Evolutionary conservation across 2,329 filamentous ascomycete species (phyloP).

Genomic region (Colletotrichum sp.): DNA sequence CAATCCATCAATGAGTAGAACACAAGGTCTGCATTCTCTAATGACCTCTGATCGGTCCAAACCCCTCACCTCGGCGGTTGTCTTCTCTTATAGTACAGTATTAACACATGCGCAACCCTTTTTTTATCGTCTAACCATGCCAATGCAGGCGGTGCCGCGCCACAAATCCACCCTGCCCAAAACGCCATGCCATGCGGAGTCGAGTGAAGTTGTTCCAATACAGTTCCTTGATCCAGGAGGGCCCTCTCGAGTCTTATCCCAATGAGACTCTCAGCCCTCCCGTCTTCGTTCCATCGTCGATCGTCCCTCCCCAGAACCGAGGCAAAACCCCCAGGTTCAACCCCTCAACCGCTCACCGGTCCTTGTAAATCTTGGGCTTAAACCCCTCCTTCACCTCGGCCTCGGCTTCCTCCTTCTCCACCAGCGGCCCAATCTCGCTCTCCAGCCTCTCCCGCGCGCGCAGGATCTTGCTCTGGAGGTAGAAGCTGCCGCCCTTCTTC

Average conservation of each 20-base stretch:
- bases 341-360: constrained; percentile 38
- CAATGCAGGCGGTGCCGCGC: constrained; percentile 20
- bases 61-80: neutral
- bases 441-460: constrained; percentile 92
- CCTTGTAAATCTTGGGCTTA: constrained; percentile 95
- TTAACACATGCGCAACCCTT: constrained; percentile 17
- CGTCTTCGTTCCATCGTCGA: neutral
- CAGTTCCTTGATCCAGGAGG: neutral
- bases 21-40: constrained; percentile 2
- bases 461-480: constrained; percentile 95
- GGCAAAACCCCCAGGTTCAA: neutral
- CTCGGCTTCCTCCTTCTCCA: constrained; percentile 74
- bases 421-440: constrained; percentile 76
- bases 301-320: neutral
- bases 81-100: constrained; percentile 17
- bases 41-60: neutral
- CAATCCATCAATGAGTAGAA: neutral
- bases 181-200: constrained; percentile 26
- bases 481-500: constrained; percentile 95
- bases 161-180: constrained; percentile 7
- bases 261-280: neutral
- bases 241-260: neutral
- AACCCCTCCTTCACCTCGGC: constrained; percentile 84
- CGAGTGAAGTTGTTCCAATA: constrained; percentile 24
- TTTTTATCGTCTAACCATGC: constrained; percentile 22